Percentiles rank a stretch among this genome's conserved stretches.
Evolutionary conservation across 352 stramenopile genomes (phyloP).

Genomic region (Phytopythium chamaehyphon): DNA sequence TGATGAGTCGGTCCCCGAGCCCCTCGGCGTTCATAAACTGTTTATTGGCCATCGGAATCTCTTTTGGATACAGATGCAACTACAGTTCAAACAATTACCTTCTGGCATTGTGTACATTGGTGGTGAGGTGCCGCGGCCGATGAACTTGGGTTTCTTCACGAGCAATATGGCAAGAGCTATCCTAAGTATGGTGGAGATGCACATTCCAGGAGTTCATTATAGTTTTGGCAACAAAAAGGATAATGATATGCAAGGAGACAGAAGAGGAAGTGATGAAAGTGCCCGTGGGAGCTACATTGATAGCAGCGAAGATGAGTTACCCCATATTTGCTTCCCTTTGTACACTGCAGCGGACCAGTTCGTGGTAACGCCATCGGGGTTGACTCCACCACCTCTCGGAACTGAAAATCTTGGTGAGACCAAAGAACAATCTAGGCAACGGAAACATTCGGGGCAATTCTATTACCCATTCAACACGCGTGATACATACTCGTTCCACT

Average conservation of each 20-base stretch:
- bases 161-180: slow-evolving; percentile 45
- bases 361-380: slow-evolving; percentile 33
- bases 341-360: slow-evolving; percentile 69
- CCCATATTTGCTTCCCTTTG: slow-evolving; percentile 64
- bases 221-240: slow-evolving; percentile 29
- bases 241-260: not conserved
- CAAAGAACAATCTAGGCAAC: slow-evolving; percentile 22
- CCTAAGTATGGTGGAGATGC: slow-evolving; percentile 44
- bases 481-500: slow-evolving; percentile 71
- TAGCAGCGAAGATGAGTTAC: slow-evolving; percentile 45
- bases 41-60: slow-evolving; percentile 45
- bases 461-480: slow-evolving; percentile 54
- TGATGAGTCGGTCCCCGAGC: slow-evolving; percentile 15
- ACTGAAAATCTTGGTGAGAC: slow-evolving; percentile 52
- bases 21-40: slow-evolving; percentile 4
- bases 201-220: slow-evolving; percentile 52
- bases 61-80: slow-evolving; percentile 67
- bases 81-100: slow-evolving; percentile 60
- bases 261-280: too few species aligned
- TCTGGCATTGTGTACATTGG: slow-evolving; percentile 59
- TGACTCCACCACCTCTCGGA: slow-evolving; percentile 30
- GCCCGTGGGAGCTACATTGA: too few species aligned
- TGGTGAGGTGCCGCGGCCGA: slow-evolving; percentile 45
- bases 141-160: slow-evolving; percentile 59
- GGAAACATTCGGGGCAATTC: slow-evolving; percentile 25